Evolutionary conservation across 106 monocot species (phyloP).

Genomic region (Cymbidium sinense): DNA sequence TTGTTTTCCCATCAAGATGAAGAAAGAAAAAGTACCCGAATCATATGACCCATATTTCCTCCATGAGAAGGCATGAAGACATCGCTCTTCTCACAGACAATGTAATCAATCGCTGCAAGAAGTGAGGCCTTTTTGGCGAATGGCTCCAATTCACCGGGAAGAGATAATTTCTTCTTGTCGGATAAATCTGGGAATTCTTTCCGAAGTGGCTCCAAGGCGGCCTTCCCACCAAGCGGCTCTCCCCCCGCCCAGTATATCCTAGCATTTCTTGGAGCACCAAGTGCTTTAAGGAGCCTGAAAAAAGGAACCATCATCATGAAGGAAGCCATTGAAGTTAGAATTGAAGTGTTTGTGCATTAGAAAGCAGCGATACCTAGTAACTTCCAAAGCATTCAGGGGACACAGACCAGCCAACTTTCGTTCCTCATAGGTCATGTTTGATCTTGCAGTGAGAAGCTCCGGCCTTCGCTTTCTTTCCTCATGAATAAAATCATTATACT

Average conservation of each 20-base stretch:
- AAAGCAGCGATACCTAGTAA: slow-evolving; percentile 39
- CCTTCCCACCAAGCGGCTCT: slow-evolving; percentile 66
- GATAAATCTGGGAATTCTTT: slow-evolving; percentile 66
- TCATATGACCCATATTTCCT: slow-evolving; percentile 82
- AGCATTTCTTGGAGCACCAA: slow-evolving; percentile 55
- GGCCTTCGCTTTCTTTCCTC: slow-evolving; percentile 63
- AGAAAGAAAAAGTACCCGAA: slow-evolving; percentile 6
- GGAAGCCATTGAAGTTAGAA: background rate
- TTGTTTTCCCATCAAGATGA: background rate
- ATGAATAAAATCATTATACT: slow-evolving; percentile 44
- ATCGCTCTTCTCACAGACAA: slow-evolving; percentile 75
- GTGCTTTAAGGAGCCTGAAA: slow-evolving; percentile 67
- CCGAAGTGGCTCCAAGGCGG: slow-evolving; percentile 42
- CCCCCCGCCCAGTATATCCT: slow-evolving; percentile 93
- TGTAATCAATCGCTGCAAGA: slow-evolving; percentile 87
- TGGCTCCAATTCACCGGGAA: slow-evolving; percentile 53
- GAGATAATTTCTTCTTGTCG: slow-evolving; percentile 66
- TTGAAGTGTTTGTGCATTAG: background rate
- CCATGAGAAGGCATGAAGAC: slow-evolving; percentile 96
- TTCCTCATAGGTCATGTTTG: slow-evolving; percentile 75
- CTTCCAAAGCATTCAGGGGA: slow-evolving; percentile 73
- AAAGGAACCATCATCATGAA: background rate
- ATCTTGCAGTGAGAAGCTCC: slow-evolving; percentile 74
- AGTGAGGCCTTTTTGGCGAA: slow-evolving; percentile 59
- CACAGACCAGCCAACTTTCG: slow-evolving; percentile 86